Conservation (phyloP, 768 basidiomycete species). For the Gloeophyllum trabeum region DNA sequence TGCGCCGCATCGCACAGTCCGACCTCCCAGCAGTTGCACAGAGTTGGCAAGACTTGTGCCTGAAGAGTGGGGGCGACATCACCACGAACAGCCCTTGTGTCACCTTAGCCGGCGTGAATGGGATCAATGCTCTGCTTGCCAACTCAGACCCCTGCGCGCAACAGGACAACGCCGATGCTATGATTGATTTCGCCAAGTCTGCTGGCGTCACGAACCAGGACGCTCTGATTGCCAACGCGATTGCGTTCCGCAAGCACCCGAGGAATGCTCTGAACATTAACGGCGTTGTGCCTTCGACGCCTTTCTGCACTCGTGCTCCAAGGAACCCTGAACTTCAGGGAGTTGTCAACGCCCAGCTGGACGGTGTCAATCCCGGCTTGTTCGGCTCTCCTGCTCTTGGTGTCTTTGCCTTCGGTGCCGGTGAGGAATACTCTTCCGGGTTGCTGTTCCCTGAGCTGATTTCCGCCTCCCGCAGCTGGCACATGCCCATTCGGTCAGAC, state of each 20-base stretch:
- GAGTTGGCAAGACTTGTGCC: too few species aligned
- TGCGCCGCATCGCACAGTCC: too few species aligned
- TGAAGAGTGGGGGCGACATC: too few species aligned
- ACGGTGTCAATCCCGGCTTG: slow-evolving; percentile 34
- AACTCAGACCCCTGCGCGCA: slow-evolving; percentile 36
- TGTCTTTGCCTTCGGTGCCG: slow-evolving; percentile 31
- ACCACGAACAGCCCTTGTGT: slow-evolving; percentile 33
- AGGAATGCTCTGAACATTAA: slow-evolving; percentile 29
- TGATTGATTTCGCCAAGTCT: slow-evolving; percentile 40
- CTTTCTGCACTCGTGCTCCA: slow-evolving; percentile 43
- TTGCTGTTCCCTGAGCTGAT: neutral
- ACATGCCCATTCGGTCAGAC: slow-evolving; percentile 33
- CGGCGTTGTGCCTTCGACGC: slow-evolving; percentile 31
- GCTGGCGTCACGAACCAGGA: slow-evolving; percentile 18
- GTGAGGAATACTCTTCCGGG: slow-evolving; percentile 21
- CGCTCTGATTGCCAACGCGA: slow-evolving; percentile 29
- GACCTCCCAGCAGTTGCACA: too few species aligned
- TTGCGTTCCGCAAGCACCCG: slow-evolving; percentile 30
- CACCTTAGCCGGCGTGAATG: slow-evolving; percentile 28
- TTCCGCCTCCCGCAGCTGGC: slow-evolving; percentile 18
- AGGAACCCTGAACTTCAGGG: slow-evolving; percentile 37
- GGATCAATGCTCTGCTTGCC: slow-evolving; percentile 32
- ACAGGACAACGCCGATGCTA: slow-evolving; percentile 35
- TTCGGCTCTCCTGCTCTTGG: slow-evolving; percentile 39
- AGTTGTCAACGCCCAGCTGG: slow-evolving; percentile 40